Conservation (phyloP, 805 yeast genomes). For the Ogataea dorogensis region DNA sequence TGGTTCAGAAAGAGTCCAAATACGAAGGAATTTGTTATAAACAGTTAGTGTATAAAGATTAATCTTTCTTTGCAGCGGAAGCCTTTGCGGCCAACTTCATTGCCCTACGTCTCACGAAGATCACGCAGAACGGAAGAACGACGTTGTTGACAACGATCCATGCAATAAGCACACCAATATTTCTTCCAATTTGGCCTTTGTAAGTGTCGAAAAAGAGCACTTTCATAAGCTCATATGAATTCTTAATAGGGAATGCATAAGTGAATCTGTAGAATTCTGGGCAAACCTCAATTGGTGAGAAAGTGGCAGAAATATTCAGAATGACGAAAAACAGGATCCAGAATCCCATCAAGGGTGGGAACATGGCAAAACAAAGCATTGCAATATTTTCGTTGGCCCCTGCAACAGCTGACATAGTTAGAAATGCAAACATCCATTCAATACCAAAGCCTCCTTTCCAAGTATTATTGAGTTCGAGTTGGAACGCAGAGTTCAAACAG, state of each 20-base stretch:
- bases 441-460: constrained; percentile 70
- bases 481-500: constrained; percentile 65
- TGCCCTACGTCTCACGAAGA: constrained; percentile 34
- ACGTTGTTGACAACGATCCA: constrained; percentile 57
- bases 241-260: constrained; percentile 67
- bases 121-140: constrained; percentile 44
- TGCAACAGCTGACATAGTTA: constrained; percentile 77
- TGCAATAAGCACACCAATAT: constrained; percentile 55
- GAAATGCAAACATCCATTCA: constrained; percentile 65
- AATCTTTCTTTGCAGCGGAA: background rate
- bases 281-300: constrained; percentile 59
- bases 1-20: background rate
- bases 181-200: constrained; percentile 56
- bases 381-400: constrained; percentile 68
- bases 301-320: constrained; percentile 65
- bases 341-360: constrained; percentile 67
- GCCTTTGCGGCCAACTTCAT: constrained; percentile 1
- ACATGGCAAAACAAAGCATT: constrained; percentile 45
- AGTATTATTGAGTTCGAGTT: constrained; percentile 53
- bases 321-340: constrained; percentile 75
- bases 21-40: background rate
- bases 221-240: constrained; percentile 59
- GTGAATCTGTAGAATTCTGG: constrained; percentile 62
- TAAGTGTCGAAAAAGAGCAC: constrained; percentile 57
- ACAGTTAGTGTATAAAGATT: background rate